phyloP scores from a whole-genome alignment of 2,329 filamentous ascomycete genomes.

The Dendrostoma leiphaemia region DNA sequence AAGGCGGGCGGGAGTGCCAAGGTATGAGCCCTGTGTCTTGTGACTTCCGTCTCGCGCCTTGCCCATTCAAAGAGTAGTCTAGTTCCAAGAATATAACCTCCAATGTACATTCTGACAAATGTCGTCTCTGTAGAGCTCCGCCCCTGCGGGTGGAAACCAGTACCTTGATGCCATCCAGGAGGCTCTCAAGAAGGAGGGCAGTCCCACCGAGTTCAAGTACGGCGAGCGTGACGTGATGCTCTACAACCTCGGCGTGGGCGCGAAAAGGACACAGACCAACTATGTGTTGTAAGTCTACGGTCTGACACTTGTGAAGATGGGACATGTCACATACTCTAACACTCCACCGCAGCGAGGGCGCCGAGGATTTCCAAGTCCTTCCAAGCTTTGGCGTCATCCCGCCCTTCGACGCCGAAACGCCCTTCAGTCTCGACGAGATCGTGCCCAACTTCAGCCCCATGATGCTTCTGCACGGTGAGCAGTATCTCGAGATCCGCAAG shows the following conservation, averaged over 20 bases:
- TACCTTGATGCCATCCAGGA: slow-evolving; percentile 73
- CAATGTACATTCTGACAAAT: slow-evolving; percentile 9
- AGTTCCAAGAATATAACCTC: slow-evolving; percentile 23
- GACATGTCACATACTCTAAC: not conserved
- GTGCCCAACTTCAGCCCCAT: slow-evolving; percentile 96
- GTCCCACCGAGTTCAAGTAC: slow-evolving; percentile 75
- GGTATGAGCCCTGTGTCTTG: slow-evolving; percentile 47
- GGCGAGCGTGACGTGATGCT: slow-evolving; percentile 86
- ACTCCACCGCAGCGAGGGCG: slow-evolving; percentile 61
- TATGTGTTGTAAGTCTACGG: slow-evolving; percentile 73
- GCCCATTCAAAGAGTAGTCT: slow-evolving; percentile 13
- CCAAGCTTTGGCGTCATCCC: slow-evolving; percentile 97
- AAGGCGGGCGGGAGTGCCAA: slow-evolving; percentile 55
- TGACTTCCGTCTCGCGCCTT: slow-evolving; percentile 20
- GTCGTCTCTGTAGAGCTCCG: slow-evolving; percentile 24
- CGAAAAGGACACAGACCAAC: slow-evolving; percentile 83
- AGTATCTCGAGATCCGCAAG: slow-evolving; percentile 92
- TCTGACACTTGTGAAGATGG: no score
- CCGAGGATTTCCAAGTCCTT: slow-evolving; percentile 88
- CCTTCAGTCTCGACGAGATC: slow-evolving; percentile 77
- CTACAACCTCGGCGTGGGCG: slow-evolving; percentile 92
- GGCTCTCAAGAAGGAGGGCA: slow-evolving; percentile 68
- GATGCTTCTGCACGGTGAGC: slow-evolving; percentile 98
- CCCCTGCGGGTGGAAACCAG: slow-evolving; percentile 50
- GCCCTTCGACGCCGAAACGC: slow-evolving; percentile 79